Conservation (phyloP, 2,329 filamentous ascomycete genomes). For the Pleoardoris graminearum region DNA sequence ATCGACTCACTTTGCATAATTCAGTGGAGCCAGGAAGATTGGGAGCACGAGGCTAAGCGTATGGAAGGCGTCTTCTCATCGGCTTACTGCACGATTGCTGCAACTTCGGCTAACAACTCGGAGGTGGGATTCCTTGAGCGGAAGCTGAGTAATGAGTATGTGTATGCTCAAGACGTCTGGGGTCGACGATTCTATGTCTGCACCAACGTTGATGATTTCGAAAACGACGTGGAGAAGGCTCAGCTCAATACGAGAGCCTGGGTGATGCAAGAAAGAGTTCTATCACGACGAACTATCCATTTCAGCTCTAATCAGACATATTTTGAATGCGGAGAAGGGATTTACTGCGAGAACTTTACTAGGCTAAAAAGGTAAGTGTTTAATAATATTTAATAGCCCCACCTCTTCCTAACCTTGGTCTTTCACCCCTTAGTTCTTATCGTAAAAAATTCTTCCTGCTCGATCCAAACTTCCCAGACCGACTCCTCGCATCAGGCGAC, state of each 20-base stretch:
- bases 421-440: constrained; percentile 5
- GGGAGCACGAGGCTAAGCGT: constrained; percentile 14
- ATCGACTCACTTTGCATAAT: constrained; percentile 28
- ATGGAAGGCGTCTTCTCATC: constrained; percentile 21
- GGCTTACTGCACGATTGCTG: constrained; percentile 22
- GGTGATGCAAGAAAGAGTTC: constrained; percentile 9
- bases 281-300: constrained; percentile 12
- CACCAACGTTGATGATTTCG: constrained; percentile 4
- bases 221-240: not conserved
- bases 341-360: constrained; percentile 10
- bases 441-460: constrained; percentile 9
- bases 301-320: constrained; percentile 10
- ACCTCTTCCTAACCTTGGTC: constrained; percentile 8
- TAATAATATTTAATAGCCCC: constrained; percentile 3
- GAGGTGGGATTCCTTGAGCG: constrained; percentile 21
- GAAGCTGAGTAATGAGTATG: constrained; percentile 2
- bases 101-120: constrained; percentile 17
- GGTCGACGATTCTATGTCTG: constrained; percentile 9
- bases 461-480: constrained; percentile 10
- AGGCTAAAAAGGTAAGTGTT: constrained; percentile 1
- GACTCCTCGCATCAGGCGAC: constrained; percentile 3
- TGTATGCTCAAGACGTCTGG: constrained; percentile 6
- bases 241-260: constrained; percentile 3
- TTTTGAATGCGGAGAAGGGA: constrained; percentile 11
- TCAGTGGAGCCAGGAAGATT: constrained; percentile 26